These are phyloP conservation scores for Oryza rufipogon DNA, from an alignment of 176 grass and related monocot genomes.

Conservation along the genomic window DNA sequence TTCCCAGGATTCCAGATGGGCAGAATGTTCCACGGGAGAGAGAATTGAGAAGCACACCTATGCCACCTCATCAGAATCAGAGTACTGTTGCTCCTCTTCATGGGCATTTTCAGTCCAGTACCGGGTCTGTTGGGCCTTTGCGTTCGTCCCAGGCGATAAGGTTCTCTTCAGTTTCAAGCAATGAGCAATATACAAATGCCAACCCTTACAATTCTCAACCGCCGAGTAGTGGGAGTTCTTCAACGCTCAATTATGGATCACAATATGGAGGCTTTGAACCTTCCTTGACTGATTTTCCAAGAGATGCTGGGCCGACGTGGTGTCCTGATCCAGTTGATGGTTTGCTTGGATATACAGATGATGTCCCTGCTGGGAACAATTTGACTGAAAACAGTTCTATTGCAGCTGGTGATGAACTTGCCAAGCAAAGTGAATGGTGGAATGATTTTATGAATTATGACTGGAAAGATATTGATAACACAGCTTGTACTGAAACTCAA, in stretches of 20 bases:
- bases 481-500: slow-evolving; percentile 28
- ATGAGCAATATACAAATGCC: slow-evolving; percentile 40
- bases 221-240: slow-evolving; percentile 39
- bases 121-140: slow-evolving; percentile 49
- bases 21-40: slow-evolving; percentile 53
- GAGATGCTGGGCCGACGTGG: slow-evolving; percentile 54
- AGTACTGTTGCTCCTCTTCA: slow-evolving; percentile 22
- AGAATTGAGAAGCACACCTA: slow-evolving; percentile 42
- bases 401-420: slow-evolving; percentile 50
- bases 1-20: slow-evolving; percentile 40
- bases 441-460: slow-evolving; percentile 56
- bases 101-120: slow-evolving; percentile 46
- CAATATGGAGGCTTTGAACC: slow-evolving; percentile 48
- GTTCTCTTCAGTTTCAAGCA: slow-evolving; percentile 47
- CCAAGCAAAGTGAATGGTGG: slow-evolving; percentile 67
- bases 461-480: slow-evolving; percentile 51
- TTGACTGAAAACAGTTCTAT: slow-evolving; percentile 40
- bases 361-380: slow-evolving; percentile 49
- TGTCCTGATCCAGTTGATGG: slow-evolving; percentile 50
- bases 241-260: slow-evolving; percentile 39
- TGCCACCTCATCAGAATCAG: slow-evolving; percentile 38
- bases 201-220: slow-evolving; percentile 50
- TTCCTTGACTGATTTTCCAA: slow-evolving; percentile 41
- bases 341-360: slow-evolving; percentile 55
- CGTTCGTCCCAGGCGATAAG: slow-evolving; percentile 42